A percentile compares a stretch with the other conserved stretches of the same genome.
These are phyloP conservation scores for Chamaecrista fasciculata DNA, from an alignment of 306 rosid species.

Conservation along the genomic window DNA sequence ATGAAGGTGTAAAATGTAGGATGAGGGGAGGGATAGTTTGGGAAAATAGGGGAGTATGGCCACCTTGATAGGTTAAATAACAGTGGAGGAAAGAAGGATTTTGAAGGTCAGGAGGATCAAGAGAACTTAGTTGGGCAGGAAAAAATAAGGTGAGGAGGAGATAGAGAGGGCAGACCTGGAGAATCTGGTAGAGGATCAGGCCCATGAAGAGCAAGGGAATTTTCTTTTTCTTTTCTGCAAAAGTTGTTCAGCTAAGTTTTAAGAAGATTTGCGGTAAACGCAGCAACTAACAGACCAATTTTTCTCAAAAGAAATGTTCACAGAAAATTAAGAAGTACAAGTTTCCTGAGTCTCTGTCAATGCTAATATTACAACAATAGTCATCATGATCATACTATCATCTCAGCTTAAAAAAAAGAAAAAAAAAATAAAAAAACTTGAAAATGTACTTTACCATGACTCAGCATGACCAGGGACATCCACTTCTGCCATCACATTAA, in stretches of 20 bases:
- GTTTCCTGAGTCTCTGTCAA: background rate
- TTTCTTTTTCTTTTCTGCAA: background rate
- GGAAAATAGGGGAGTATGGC: background rate
- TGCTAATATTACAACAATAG: background rate
- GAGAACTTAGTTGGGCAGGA: background rate
- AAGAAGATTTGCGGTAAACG: background rate
- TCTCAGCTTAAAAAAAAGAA: background rate
- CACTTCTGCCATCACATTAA: conserved; percentile 91
- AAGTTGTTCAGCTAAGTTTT: background rate
- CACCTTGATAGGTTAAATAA: background rate
- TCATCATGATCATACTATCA: background rate
- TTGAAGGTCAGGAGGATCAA: background rate
- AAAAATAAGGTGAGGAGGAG: background rate
- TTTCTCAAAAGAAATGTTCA: conserved; percentile 1
- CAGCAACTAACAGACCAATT: background rate
- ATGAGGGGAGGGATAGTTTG: background rate
- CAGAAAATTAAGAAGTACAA: background rate
- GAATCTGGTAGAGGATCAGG: background rate
- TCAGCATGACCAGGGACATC: conserved; percentile 95
- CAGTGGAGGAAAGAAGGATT: background rate
- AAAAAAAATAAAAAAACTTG: conserved; percentile 6
- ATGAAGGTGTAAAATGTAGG: background rate
- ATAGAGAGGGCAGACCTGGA: too few relatives aligned
- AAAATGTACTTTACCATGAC: conserved; percentile 67
- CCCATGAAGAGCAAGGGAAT: background rate